Evolutionary conservation across 2,329 filamentous ascomycete genomes (phyloP).

Genomic region (Alternaria longipes): DNA sequence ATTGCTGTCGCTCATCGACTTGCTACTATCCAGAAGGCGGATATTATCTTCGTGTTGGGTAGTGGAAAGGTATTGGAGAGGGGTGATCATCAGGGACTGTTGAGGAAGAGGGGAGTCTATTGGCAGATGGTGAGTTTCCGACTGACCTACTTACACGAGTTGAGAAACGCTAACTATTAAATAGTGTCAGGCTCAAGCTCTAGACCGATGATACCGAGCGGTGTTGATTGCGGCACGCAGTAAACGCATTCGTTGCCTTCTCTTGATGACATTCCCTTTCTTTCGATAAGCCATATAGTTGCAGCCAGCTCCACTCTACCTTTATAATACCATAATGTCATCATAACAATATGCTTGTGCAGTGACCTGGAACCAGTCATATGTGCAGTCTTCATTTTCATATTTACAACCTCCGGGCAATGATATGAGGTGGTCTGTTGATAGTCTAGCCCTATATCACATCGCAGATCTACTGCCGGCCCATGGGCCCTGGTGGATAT

Average conservation of each 20-base stretch:
- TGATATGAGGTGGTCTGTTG: not conserved
- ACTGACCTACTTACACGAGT: rapidly evolving
- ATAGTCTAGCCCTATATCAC: not conserved
- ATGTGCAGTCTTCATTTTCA: not conserved
- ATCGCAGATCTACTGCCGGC: constrained; percentile 1
- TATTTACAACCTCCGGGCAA: not conserved
- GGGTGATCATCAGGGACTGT: constrained; percentile 43
- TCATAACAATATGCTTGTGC: not conserved
- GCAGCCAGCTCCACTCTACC: not conserved
- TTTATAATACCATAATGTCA: not conserved
- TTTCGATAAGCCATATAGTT: not conserved
- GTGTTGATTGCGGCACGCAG: not conserved
- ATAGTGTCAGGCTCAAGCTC: constrained; percentile 51
- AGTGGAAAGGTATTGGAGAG: constrained; percentile 46
- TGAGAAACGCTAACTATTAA: not conserved
- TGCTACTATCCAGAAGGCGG: constrained; percentile 51
- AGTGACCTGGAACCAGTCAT: too few relatives aligned
- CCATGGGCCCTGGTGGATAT: constrained; percentile 5
- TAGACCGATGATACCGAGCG: constrained; percentile 37
- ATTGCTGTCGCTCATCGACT: constrained; percentile 51
- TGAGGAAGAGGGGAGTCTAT: constrained; percentile 44
- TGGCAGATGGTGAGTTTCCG: constrained; percentile 45
- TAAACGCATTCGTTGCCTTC: rapidly evolving
- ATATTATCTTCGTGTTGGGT: constrained; percentile 50
- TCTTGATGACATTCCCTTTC: not conserved